phyloP scores from a whole-genome alignment of 2,329 filamentous ascomycete genomes.

The Phialocephala subalpina region DNA sequence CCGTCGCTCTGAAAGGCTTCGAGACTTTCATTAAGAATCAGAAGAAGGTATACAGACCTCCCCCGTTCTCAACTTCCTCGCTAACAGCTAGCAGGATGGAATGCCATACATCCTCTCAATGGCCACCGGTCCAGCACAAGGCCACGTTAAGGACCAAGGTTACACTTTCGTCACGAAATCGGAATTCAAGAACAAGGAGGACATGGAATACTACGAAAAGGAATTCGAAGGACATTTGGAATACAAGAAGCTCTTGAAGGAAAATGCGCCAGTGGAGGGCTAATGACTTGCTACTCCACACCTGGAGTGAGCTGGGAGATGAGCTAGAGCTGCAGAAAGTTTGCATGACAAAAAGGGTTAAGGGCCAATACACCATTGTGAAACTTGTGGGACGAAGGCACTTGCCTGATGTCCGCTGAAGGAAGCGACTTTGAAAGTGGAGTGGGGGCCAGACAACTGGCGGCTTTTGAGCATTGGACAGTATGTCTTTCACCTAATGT shows the following conservation, averaged over 20 bases:
- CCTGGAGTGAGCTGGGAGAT: slow-evolving; percentile 7
- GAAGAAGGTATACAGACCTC: slow-evolving; percentile 17
- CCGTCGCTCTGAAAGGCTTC: slow-evolving; percentile 26
- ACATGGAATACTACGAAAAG: slow-evolving; percentile 66
- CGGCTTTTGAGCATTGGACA: too few species aligned
- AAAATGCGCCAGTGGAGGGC: slow-evolving; percentile 28
- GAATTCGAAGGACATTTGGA: slow-evolving; percentile 61
- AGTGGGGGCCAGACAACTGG: too few species aligned
- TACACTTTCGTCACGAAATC: slow-evolving; percentile 61
- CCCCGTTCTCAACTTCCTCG: background rate
- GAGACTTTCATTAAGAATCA: slow-evolving; percentile 28
- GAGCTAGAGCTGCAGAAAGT: background rate
- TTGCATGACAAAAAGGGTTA: too few species aligned
- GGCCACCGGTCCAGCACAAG: slow-evolving; percentile 54
- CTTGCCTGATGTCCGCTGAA: too few species aligned
- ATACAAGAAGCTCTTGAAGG: slow-evolving; percentile 48
- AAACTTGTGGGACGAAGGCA: too few species aligned
- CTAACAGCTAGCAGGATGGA: slow-evolving; percentile 64
- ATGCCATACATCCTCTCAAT: slow-evolving; percentile 62
- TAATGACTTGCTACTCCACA: slow-evolving; percentile 35
- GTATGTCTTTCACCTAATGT: slow-evolving; percentile 15
- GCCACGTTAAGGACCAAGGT: slow-evolving; percentile 60
- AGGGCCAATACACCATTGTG: too few species aligned
- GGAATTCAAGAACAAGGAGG: slow-evolving; percentile 60
- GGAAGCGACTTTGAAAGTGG: too few species aligned